Evolutionary conservation across 768 basidiomycete genomes (phyloP), one percentile per base, ranked within the genome.

Genomic region (Mycena amicta): DNA sequence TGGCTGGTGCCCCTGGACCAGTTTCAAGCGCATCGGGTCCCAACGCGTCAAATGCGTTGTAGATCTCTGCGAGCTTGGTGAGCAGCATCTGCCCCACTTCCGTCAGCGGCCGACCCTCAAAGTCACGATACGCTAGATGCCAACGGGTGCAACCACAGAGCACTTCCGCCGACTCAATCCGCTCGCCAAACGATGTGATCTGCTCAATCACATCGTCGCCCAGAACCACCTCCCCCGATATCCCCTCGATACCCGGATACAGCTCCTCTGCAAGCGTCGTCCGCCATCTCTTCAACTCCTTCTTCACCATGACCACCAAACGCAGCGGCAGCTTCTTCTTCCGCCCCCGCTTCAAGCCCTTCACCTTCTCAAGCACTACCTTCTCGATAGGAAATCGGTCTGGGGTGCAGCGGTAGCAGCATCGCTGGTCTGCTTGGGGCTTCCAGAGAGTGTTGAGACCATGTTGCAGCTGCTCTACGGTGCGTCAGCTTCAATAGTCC

Each of bases 321-420:
- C 3, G 39, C 4, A 37, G 16, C 0, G 52, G 46, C 2, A 37
- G 53, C 22, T 54, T 51, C 11, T 50, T 54, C 37, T 59, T 59
- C 20, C 43, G 53, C 1, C 61, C 61, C 2, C 61, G 52, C 27
- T 59, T 63, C 4, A 63, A 33, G 1, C 53, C 45, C 1, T 29
- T 50, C 4, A 58, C 39, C 33, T 53, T 52, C 37, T 58, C 52
- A 3, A 56, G 43, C 11, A 23, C 55, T 8, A 55, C 25, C 28
- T 33, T 27, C 20, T 39, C 47, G 1, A 64, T 22, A 1, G 59
- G 63, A 30, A 66, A 66, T 23, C 16, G 31, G 1, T 26, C 26
- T 1, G 62, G 58, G 6, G 41, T 33, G 50, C 65, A 66, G 5
- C 22, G 23, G 31, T 63, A 51, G 37, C 65, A 66, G 53, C 65